Percentiles rank a stretch among this genome's conserved stretches.
phyloP scores from a whole-genome alignment of 1,284 basidiomycete genomes.

The Spongiforma sp. region DNA sequence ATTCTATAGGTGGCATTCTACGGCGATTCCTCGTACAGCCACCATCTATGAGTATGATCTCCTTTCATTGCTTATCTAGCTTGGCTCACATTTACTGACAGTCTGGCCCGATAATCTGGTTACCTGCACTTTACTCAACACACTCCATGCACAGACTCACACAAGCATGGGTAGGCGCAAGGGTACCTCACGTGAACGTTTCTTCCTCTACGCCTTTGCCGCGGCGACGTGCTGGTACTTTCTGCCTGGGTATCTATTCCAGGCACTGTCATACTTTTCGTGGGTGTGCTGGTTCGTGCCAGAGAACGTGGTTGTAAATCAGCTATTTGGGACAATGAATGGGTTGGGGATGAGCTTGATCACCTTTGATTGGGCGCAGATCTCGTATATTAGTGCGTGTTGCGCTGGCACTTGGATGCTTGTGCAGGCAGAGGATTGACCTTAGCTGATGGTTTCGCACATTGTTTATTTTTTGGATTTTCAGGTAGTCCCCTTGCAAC shows the following conservation, averaged over 20 bases:
- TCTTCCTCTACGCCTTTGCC: conserved; percentile 72
- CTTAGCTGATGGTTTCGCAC: too few species aligned
- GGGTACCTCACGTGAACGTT: conserved; percentile 75
- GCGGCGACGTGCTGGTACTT: conserved; percentile 73
- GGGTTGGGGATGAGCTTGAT: conserved; percentile 80
- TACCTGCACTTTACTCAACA: conserved; percentile 84
- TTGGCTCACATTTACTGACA: too few species aligned
- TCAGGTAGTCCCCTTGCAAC: conserved; percentile 66
- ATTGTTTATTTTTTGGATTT: too few species aligned
- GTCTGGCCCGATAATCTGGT: conserved; percentile 91
- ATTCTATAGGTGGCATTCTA: conserved; percentile 85
- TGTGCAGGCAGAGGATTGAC: too few species aligned
- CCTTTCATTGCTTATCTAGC: too few species aligned
- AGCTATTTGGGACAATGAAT: conserved; percentile 81
- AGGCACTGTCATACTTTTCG: conserved; percentile 64
- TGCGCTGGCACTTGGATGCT: too few species aligned
- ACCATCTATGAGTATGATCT: conserved; percentile 83
- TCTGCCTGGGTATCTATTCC: conserved; percentile 76
- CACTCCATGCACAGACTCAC: conserved; percentile 67
- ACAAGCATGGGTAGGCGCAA: conserved; percentile 65
- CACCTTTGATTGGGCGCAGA: conserved; percentile 80
- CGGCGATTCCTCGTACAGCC: conserved; percentile 84
- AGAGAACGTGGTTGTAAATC: conserved; percentile 68
- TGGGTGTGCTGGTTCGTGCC: conserved; percentile 85
- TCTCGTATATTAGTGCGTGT: conserved; percentile 50